phyloP scores from a whole-genome alignment of 306 rosid species.

The Castanopsis chinensis region DNA sequence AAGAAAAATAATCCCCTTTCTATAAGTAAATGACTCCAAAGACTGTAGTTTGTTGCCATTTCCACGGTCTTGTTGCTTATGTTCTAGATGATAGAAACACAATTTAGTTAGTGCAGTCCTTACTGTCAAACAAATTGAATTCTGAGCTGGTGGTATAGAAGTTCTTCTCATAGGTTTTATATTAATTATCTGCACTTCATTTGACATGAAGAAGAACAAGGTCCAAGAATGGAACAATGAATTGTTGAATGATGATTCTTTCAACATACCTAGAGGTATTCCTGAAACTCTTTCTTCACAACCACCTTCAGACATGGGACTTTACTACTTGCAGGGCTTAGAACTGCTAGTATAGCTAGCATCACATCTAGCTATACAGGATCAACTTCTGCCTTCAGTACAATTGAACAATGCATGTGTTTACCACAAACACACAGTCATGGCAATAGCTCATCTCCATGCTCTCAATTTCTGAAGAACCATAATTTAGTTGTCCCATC shows the following conservation, averaged over 20 bases:
- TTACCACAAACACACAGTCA: background rate
- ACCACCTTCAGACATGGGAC: background rate
- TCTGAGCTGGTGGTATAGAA: background rate
- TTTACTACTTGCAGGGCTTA: background rate
- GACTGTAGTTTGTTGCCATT: background rate
- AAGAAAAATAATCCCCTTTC: background rate
- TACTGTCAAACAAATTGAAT: background rate
- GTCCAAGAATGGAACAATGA: background rate
- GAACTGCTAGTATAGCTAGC: background rate
- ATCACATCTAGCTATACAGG: background rate
- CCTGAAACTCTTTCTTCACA: background rate
- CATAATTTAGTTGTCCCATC: no score
- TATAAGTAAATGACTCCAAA: background rate
- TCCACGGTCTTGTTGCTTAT: background rate
- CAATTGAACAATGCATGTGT: background rate
- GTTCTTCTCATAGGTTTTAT: background rate
- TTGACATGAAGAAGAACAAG: background rate
- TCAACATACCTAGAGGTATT: background rate
- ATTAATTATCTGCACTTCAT: background rate
- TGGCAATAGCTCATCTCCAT: background rate
- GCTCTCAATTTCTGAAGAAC: background rate
- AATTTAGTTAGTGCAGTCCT: background rate
- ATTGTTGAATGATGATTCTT: background rate
- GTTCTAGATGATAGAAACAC: background rate
- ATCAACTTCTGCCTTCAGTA: background rate